These are phyloP conservation scores for Schoenoplectus tabernaemontani DNA, from an alignment of 202 grass and related monocot species.

Conservation along the genomic window DNA sequence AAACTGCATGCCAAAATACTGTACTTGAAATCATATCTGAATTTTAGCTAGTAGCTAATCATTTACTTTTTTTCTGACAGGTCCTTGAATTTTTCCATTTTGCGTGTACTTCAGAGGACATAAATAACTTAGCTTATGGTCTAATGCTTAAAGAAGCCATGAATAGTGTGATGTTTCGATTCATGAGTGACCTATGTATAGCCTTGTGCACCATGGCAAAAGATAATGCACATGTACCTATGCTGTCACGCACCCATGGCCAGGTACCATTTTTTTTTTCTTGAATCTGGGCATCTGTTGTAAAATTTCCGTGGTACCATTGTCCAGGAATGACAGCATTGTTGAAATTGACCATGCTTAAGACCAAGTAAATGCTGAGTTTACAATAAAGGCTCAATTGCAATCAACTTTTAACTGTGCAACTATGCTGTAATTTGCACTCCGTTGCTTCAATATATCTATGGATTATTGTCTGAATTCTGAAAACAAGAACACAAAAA, in stretches of 20 bases:
- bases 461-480: background rate
- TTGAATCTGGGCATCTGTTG: background rate
- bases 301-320: background rate
- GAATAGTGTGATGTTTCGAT: slow-evolving; percentile 64
- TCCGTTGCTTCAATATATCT: background rate
- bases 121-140: slow-evolving; percentile 84
- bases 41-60: background rate
- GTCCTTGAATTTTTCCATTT: slow-evolving; percentile 97
- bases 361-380: background rate
- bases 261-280: slow-evolving; percentile 46
- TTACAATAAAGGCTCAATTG: background rate
- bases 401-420: background rate
- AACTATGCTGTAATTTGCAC: background rate
- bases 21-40: background rate
- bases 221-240: slow-evolving; percentile 49
- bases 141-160: slow-evolving; percentile 73
- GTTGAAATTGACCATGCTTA: background rate
- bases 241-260: slow-evolving; percentile 84
- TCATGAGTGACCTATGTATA: slow-evolving; percentile 49
- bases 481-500: background rate
- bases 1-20: background rate
- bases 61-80: slow-evolving; percentile 31
- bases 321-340: background rate
- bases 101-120: slow-evolving; percentile 94
- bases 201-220: slow-evolving; percentile 53